Percentiles rank a stretch among this genome's conserved stretches.
phyloP scores from a whole-genome alignment of 148 eudicot genomes.

The Nepenthes gracilis region DNA sequence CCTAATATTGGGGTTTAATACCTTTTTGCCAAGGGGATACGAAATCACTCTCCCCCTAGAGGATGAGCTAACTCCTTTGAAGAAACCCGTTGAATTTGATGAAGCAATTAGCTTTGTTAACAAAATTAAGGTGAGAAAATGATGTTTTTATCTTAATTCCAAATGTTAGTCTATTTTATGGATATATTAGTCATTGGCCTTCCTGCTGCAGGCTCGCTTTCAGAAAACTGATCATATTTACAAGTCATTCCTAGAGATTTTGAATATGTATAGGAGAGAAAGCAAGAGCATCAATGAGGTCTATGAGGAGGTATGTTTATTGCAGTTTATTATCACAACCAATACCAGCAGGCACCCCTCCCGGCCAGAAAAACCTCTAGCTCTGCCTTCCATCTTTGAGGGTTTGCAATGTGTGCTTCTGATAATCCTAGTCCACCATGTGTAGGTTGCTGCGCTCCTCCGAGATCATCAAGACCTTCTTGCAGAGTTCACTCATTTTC shows the following conservation, averaged over 20 bases:
- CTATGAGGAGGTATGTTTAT: slow-evolving; percentile 43
- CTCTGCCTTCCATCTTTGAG: not conserved
- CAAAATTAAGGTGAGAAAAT: slow-evolving; percentile 57
- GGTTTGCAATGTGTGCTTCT: not conserved
- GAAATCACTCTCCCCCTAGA: slow-evolving; percentile 41
- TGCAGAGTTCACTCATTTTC: slow-evolving; percentile 40
- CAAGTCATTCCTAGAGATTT: slow-evolving; percentile 53
- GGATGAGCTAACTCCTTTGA: slow-evolving; percentile 23
- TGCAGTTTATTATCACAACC: slow-evolving; percentile 3
- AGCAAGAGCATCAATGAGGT: slow-evolving; percentile 44
- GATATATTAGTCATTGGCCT: slow-evolving; percentile 5
- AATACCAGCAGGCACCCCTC: not conserved
- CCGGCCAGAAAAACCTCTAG: not conserved
- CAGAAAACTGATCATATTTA: slow-evolving; percentile 51
- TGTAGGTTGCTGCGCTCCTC: slow-evolving; percentile 50
- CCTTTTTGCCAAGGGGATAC: slow-evolving; percentile 57
- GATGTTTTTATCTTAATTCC: not conserved
- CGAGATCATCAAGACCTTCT: slow-evolving; percentile 47
- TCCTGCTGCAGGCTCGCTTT: slow-evolving; percentile 44
- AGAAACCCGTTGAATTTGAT: slow-evolving; percentile 64
- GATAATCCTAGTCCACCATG: slow-evolving; percentile 1
- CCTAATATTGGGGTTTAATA: slow-evolving; percentile 70
- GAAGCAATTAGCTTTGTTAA: slow-evolving; percentile 65
- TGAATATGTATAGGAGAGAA: slow-evolving; percentile 48
- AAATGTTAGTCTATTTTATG: not conserved